Conservation (phyloP, 306 rosid species). For the Crotalaria pallida region DNA sequence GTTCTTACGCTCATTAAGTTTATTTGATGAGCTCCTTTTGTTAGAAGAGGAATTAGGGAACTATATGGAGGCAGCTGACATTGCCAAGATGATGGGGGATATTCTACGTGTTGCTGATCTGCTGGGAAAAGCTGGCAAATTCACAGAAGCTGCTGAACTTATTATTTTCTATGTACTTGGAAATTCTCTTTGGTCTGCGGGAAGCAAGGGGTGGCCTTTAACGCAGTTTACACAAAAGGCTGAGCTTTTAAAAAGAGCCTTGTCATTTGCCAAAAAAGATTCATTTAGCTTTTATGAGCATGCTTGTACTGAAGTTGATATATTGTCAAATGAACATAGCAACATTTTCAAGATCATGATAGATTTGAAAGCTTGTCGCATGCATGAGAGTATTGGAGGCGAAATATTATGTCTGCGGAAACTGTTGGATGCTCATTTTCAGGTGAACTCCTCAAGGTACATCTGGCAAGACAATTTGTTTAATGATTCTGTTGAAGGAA, state of each 20-base stretch:
- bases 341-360: conserved; percentile 5
- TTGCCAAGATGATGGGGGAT: conserved; percentile 56
- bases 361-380: conserved; percentile 38
- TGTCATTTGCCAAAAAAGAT: conserved; percentile 37
- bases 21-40: conserved; percentile 54
- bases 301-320: conserved; percentile 44
- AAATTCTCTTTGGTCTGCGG: conserved; percentile 62
- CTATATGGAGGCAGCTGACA: conserved; percentile 48
- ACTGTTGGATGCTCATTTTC: conserved; percentile 58
- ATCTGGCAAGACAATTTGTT: conserved; percentile 33
- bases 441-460: conserved; percentile 26
- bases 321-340: conserved; percentile 29
- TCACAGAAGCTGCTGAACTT: conserved; percentile 39
- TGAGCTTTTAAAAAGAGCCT: conserved; percentile 48
- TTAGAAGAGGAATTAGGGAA: conserved; percentile 71
- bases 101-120: conserved; percentile 37
- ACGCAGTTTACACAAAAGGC: conserved; percentile 38
- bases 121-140: conserved; percentile 51
- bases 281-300: conserved; percentile 23
- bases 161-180: conserved; percentile 39
- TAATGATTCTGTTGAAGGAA: conserved; percentile 24
- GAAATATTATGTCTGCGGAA: conserved; percentile 53
- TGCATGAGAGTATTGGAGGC: conserved; percentile 32
- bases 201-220: conserved; percentile 70
- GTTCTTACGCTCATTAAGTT: conserved; percentile 41